Base-by-base conservation (phyloP, 2,329 filamentous ascomycete genomes). In the Botrytis sinoallii region DNA sequence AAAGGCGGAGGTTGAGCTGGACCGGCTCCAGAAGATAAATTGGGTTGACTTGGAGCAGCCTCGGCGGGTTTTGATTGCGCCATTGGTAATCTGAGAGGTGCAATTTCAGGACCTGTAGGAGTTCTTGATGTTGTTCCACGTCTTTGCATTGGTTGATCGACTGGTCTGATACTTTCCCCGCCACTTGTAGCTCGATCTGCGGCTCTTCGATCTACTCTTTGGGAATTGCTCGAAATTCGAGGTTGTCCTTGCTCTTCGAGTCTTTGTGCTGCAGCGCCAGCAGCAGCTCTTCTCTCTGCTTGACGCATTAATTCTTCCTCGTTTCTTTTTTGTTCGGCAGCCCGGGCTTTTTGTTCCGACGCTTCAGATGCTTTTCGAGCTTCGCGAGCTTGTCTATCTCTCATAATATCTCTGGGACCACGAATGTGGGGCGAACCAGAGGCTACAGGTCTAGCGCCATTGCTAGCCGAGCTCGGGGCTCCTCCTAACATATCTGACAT, bases 341-440 rank as follows among this genome's bases (percentile, higher is more conserved):
- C 86, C 75, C 88, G 85, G 55, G 44, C 78, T 76, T 81, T 83
- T 78, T 84, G 83, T 79, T 83, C 79, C 74, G 81, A 83, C 75
- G 87, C 86, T 76, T 86, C 85, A 74, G 78, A 78, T 88, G 87
- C 77, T 87, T 85, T 81, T 89, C 91, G 86, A 40, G 91, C 89
- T 82, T 97, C 93, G 75, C 95, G 88, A 77, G 93, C 92, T 72
- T 89, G 88, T 73, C 95, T 91, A 81, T 95, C 91, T 82, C 93
- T 90, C 95, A 98, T 97, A 79, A 98, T 95, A 84, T 95, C 92
- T 77, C 92, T 90, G 25, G 95, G 95, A 52, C 94, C 95, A 77
- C 92, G 89, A 75, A 98, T 92, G 40, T 92, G 86, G 25, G 80
- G 80, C 6, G 80, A 81, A 77, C 86, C 85, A 40, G 86, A 86